These are phyloP conservation scores for Podospora comata DNA, from an alignment of 495 filamentous ascomycete species.

Conservation along the genomic window DNA sequence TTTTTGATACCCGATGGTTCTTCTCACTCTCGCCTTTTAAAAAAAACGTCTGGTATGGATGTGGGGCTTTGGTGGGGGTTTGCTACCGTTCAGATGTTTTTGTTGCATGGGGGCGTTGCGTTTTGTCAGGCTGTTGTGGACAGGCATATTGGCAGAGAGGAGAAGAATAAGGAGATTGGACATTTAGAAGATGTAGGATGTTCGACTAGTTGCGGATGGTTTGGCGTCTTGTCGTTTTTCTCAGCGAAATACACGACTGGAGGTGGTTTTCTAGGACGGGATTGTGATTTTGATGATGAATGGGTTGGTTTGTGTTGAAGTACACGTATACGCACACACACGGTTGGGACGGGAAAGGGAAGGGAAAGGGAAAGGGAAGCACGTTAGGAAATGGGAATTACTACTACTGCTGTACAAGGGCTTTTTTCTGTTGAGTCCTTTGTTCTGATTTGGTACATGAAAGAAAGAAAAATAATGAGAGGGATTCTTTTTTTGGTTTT, in stretches of 20 bases:
- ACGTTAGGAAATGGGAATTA: not conserved
- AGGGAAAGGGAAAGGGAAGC: not conserved
- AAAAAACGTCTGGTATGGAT: conserved; percentile 1
- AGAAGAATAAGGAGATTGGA: conserved; percentile 7
- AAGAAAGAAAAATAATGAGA: conserved; percentile 9
- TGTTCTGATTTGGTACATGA: conserved; percentile 5
- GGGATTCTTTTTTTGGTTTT: conserved; percentile 1
- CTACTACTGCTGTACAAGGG: not conserved
- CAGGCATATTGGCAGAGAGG: not conserved
- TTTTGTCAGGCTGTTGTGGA: not conserved
- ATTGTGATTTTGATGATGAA: not conserved
- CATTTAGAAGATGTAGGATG: conserved; percentile 9
- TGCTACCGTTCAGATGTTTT: too few relatives aligned
- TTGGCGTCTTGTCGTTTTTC: not conserved
- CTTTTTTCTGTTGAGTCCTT: not conserved
- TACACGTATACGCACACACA: not conserved
- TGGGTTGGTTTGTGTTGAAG: not conserved
- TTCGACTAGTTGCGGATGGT: not conserved
- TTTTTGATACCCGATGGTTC: not conserved
- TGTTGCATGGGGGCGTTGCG: not conserved
- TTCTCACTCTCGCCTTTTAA: not conserved
- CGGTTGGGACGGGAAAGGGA: not conserved
- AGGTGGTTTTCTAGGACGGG: not conserved
- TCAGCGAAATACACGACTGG: not conserved
- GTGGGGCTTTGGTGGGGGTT: not conserved